A percentile compares a stretch with the other conserved stretches of the same genome.
These are phyloP conservation scores for Populus deltoides DNA, from an alignment of 345 rosid species.

Conservation along the genomic window DNA sequence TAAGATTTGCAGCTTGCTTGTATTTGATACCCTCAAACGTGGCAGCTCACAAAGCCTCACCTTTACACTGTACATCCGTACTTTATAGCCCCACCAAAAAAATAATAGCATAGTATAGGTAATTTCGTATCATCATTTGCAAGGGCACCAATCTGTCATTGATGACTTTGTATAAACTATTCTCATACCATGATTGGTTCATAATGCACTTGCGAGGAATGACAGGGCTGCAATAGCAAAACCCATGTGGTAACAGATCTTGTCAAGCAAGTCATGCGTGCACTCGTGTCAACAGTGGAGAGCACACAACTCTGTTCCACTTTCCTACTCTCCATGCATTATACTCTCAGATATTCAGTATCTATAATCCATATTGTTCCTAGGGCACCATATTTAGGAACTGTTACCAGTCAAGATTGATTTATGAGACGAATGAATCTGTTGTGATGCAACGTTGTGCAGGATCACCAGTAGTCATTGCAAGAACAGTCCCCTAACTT, in stretches of 20 bases:
- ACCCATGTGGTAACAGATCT: background rate
- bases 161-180: background rate
- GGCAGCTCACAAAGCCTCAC: background rate
- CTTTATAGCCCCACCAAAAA: background rate
- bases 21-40: background rate
- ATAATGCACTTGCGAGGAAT: background rate
- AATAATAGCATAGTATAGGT: background rate
- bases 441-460: too few relatives aligned
- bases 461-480: constrained; percentile 63
- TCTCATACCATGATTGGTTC: background rate
- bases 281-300: background rate
- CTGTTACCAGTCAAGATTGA: background rate
- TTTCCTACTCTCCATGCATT: background rate
- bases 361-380: background rate
- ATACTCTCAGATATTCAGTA: background rate
- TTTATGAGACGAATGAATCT: background rate
- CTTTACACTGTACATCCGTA: background rate
- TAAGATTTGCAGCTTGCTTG: background rate
- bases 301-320: background rate
- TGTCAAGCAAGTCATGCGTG: background rate
- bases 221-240: background rate
- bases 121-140: background rate
- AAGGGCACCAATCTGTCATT: background rate
- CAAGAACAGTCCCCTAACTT: constrained; percentile 67
- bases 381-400: background rate